These are phyloP conservation scores for Phytophthora fragariae DNA, from an alignment of 352 stramenopile species.

Conservation along the genomic window DNA sequence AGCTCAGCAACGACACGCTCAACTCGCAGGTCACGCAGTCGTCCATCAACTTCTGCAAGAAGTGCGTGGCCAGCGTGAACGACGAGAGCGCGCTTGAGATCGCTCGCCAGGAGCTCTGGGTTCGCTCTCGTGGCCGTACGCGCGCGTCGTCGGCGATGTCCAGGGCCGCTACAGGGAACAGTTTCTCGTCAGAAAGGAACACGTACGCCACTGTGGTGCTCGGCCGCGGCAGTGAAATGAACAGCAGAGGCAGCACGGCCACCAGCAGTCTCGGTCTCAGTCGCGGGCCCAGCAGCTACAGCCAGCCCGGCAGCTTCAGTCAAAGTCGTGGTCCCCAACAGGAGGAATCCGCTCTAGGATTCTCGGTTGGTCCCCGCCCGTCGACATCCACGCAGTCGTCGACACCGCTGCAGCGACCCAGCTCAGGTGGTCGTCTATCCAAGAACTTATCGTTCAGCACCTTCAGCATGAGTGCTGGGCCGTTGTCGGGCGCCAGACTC, in stretches of 20 bases:
- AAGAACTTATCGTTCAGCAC: constrained; percentile 32
- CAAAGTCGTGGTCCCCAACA: constrained; percentile 29
- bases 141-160: constrained; percentile 46
- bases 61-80: constrained; percentile 58
- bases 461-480: constrained; percentile 27
- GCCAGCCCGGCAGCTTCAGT: constrained; percentile 31
- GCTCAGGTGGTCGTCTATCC: constrained; percentile 20
- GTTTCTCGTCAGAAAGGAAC: constrained; percentile 53
- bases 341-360: constrained; percentile 25
- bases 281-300: constrained; percentile 27
- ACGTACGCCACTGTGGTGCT: constrained; percentile 50
- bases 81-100: constrained; percentile 70
- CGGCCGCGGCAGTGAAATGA: constrained; percentile 36
- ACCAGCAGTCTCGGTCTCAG: constrained; percentile 32
- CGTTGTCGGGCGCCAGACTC: constrained; percentile 26
- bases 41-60: constrained; percentile 71
- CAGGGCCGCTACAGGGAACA: constrained; percentile 26
- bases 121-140: constrained; percentile 38
- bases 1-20: constrained; percentile 54
- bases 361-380: constrained; percentile 36
- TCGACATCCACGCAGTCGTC: constrained; percentile 31
- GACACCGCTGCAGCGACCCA: constrained; percentile 25
- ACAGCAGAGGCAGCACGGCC: constrained; percentile 30
- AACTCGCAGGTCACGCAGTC: constrained; percentile 52
- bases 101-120: constrained; percentile 64